Evolutionary conservation across 106 monocot genomes (phyloP).

Genomic region (Dioscorea alata): DNA sequence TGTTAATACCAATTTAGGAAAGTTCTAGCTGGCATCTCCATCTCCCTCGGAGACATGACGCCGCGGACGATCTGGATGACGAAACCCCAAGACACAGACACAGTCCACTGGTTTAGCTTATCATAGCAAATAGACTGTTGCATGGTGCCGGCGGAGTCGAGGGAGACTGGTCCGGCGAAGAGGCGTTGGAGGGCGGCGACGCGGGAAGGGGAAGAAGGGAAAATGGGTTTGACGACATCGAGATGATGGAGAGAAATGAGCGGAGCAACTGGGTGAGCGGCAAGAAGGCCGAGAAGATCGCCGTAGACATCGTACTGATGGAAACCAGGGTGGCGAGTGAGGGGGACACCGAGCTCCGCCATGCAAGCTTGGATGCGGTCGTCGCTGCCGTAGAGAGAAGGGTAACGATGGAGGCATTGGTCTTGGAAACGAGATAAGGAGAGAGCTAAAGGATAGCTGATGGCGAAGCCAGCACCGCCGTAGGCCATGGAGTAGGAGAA

Average conservation of each 20-base stretch:
- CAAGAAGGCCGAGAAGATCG: conserved; percentile 73
- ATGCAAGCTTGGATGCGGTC: conserved; percentile 53
- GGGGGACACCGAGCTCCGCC: conserved; percentile 53
- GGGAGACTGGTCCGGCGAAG: conserved; percentile 54
- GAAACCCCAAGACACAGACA: conserved; percentile 92
- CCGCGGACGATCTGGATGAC: conserved; percentile 69
- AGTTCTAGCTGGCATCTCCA: conserved; percentile 88
- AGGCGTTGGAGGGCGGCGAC: conserved; percentile 33
- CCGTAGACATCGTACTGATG: conserved; percentile 94
- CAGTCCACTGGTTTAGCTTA: conserved; percentile 41
- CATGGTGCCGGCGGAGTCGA: conserved; percentile 70
- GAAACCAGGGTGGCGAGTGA: conserved; percentile 43
- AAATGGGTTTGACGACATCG: conserved; percentile 76
- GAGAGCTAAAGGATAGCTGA: conserved; percentile 39
- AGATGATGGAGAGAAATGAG: conserved; percentile 83
- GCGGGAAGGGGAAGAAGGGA: conserved; percentile 35
- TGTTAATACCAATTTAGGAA: conserved; percentile 68
- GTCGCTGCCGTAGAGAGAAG: conserved; percentile 46
- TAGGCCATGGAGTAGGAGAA: conserved; percentile 47
- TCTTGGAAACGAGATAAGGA: conserved; percentile 27
- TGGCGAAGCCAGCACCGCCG: conserved; percentile 50
- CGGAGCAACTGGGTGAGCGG: conserved; percentile 74
- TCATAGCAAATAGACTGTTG: conserved; percentile 97
- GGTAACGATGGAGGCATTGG: conserved; percentile 38
- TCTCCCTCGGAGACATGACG: conserved; percentile 75